Percentiles rank a stretch among this genome's conserved stretches.
phyloP scores from a whole-genome alignment of 108 stramenopile species.

The Cyclotella kingstonii region DNA sequence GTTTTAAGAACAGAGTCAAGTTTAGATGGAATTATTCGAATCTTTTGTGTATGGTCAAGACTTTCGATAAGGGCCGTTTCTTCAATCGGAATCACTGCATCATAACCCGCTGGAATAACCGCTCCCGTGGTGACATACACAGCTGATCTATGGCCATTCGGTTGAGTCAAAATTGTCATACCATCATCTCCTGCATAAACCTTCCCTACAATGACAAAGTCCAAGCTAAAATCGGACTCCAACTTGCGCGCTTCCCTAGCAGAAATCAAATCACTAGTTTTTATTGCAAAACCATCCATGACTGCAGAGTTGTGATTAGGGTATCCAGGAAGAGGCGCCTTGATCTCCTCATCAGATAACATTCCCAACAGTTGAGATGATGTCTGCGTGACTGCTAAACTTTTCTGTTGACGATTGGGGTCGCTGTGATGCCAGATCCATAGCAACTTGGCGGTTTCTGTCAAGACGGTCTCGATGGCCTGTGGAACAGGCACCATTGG shows the following conservation, averaged over 20 bases:
- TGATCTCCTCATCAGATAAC: conserved; percentile 53
- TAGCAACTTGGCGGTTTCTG: conserved; percentile 52
- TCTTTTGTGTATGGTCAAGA: conserved; percentile 4
- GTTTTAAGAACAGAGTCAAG: conserved; percentile 26
- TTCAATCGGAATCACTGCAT: conserved; percentile 85
- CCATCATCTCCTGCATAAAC: conserved; percentile 63
- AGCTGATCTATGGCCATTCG: conserved; percentile 30
- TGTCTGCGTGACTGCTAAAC: conserved; percentile 8
- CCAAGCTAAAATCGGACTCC: conserved; percentile 14
- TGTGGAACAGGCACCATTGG: conserved; percentile 81
- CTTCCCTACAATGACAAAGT: conserved; percentile 52
- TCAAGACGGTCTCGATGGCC: conserved; percentile 68
- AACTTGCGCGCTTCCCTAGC: conserved; percentile 20
- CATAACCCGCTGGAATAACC: conserved; percentile 58
- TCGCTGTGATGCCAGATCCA: conserved; percentile 8
- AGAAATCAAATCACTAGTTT: conserved; percentile 22
- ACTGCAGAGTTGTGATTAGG: conserved; percentile 77
- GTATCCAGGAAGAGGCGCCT: conserved; percentile 63
- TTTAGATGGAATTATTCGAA: conserved; percentile 25
- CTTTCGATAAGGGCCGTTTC: conserved; percentile 27
- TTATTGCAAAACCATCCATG: conserved; percentile 86
- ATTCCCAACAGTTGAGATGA: conserved; percentile 35
- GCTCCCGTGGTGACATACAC: conserved; percentile 86
- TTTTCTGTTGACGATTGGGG: neutral
- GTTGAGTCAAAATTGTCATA: neutral